A percentile compares a stretch with the other conserved stretches of the same genome.
Evolutionary conservation across 1,284 basidiomycete genomes (phyloP).

Genomic region (Pascua sp.): DNA sequence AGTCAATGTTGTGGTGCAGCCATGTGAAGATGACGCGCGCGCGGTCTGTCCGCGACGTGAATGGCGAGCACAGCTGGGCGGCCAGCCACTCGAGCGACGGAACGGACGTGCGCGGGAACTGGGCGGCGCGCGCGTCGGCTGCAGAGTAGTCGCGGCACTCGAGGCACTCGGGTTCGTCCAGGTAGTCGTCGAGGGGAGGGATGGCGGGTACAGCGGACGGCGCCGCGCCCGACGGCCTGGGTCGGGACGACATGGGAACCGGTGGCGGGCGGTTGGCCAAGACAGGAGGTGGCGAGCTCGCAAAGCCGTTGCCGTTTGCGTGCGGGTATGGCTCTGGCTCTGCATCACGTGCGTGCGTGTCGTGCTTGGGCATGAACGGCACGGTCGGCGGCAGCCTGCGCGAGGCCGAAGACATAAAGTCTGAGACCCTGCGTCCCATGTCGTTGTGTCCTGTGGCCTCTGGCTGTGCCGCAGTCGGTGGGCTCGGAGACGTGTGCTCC

Average conservation of each 20-base stretch:
- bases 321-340: too few relatives aligned
- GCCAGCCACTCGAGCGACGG: constrained; percentile 8
- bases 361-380: too few relatives aligned
- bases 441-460: too few relatives aligned
- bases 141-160: constrained; percentile 14
- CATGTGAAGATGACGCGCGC: constrained; percentile 20
- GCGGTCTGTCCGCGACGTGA: constrained; percentile 9
- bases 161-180: constrained; percentile 1
- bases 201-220: not conserved
- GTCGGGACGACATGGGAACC: not conserved
- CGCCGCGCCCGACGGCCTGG: not conserved
- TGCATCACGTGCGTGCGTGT: too few relatives aligned
- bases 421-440: too few relatives aligned
- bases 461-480: too few relatives aligned
- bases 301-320: too few relatives aligned
- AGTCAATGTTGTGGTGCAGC: constrained; percentile 18
- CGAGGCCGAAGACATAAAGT: too few relatives aligned
- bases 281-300: too few relatives aligned
- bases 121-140: constrained; percentile 8
- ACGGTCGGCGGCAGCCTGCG: too few relatives aligned
- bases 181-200: not conserved
- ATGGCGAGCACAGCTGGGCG: constrained; percentile 7
- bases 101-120: constrained; percentile 4
- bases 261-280: constrained; percentile 5
- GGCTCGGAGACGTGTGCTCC: too few relatives aligned